Percentiles rank a stretch among this genome's conserved stretches.
These are phyloP conservation scores for Neonothopanus nambi DNA, from an alignment of 1,284 basidiomycete species.

Conservation along the genomic window DNA sequence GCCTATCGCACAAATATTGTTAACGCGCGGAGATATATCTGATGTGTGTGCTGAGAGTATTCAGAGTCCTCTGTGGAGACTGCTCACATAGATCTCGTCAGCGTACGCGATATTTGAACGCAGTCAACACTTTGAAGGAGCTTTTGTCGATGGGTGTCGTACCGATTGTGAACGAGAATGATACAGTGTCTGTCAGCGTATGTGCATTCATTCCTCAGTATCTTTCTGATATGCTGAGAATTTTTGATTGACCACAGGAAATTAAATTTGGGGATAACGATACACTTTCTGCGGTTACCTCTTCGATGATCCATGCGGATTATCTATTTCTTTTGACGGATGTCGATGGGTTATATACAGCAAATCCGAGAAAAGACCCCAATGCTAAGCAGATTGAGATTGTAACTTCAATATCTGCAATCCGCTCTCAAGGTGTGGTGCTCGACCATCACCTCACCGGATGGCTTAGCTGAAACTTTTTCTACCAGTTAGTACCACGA, in stretches of 20 bases:
- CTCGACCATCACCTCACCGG: not conserved
- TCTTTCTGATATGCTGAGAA: not conserved
- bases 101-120: constrained; percentile 92
- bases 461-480: not conserved
- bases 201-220: constrained; percentile 32
- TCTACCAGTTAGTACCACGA: constrained; percentile 82
- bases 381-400: constrained; percentile 79
- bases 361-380: constrained; percentile 92
- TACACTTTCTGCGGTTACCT: constrained; percentile 94
- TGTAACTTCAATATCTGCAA: constrained; percentile 81
- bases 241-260: constrained; percentile 60
- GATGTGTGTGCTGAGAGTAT: constrained; percentile 65
- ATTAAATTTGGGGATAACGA: constrained; percentile 99
- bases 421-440: constrained; percentile 73
- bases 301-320: constrained; percentile 96
- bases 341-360: constrained; percentile 94
- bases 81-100: constrained; percentile 35
- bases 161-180: constrained; percentile 96
- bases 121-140: constrained; percentile 90
- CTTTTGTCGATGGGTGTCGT: constrained; percentile 89
- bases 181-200: constrained; percentile 93
- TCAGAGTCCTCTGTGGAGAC: constrained; percentile 15
- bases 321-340: constrained; percentile 97
- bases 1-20: constrained; percentile 92
- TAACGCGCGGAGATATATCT: constrained; percentile 95